Base-by-base conservation (phyloP, 768 basidiomycete species). In the Naganishia vaughanmartiniae region DNA sequence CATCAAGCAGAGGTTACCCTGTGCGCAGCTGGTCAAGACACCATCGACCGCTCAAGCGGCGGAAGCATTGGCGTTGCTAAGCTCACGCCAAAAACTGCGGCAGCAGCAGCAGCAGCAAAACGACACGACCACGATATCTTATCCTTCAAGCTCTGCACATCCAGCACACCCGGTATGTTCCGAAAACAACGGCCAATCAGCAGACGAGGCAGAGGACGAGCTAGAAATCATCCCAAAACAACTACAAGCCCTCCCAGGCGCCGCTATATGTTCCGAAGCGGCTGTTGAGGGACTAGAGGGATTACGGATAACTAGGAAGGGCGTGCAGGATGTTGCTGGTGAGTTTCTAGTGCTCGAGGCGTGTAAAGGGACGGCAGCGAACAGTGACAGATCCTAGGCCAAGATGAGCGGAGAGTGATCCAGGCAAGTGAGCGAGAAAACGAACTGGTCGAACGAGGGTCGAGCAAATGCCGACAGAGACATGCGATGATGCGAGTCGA, bases 1-100 rank as follows among this genome's bases (percentile, higher is more conserved):
- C 68, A 63, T 81, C 14, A n/a, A 36, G 1, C 30, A 24, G 3
- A 63, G 74, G 26, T 70, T 79, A 11, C 78, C 79, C 0, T 12
- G 60, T 4, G 78, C 78, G 0, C 73, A 69, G 57, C 30, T 65
- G 9, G 31, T 74, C n/a, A 36, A 57, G 34, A 75, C 70, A 53
- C 51, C 73, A 17, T 79, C 79, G 4, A 81, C 80, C 30, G 80
- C 80, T 3, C 73, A 69, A n/a, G 80, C 80, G 17, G 80, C 80
- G 7, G 33, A 72, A 4, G 74, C 36, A 11, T 53, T 72, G 34
- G 65, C 51, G 11, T 45, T 24, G 0, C 36, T 53, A 21, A 26
- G 15, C 34, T 4, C 36, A 14, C 17, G 30, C 9, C 65, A 54
- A 33, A 21, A 17, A 34, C 46, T 21, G 46, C 26, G 11, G 28